These are phyloP conservation scores for Hypoxylon sp. DNA, from an alignment of 2,329 filamentous ascomycete genomes.

Conservation along the genomic window DNA sequence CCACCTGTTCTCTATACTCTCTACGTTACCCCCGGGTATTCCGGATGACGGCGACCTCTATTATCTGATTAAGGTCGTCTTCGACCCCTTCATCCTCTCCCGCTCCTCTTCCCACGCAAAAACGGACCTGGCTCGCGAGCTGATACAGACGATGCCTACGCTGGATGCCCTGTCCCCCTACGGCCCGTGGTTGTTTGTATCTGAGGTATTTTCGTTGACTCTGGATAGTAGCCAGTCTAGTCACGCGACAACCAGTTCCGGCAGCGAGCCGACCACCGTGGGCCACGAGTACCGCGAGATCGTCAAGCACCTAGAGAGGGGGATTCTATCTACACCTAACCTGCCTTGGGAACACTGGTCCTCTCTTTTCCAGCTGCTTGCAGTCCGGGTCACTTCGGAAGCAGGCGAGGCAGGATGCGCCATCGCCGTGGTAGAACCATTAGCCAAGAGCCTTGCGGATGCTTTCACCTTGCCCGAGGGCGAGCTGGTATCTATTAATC, in stretches of 20 bases:
- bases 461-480: slow-evolving; percentile 38
- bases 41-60: slow-evolving; percentile 56
- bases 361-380: slow-evolving; percentile 64
- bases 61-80: slow-evolving; percentile 58
- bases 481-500: slow-evolving; percentile 37
- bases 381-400: slow-evolving; percentile 65
- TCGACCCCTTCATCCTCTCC: slow-evolving; percentile 66
- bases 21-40: slow-evolving; percentile 56
- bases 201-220: slow-evolving; percentile 54
- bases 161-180: slow-evolving; percentile 55
- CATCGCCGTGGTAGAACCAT: slow-evolving; percentile 73
- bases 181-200: slow-evolving; percentile 60
- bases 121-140: slow-evolving; percentile 58
- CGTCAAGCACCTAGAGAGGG: slow-evolving; percentile 70
- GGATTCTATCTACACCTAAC: slow-evolving; percentile 59
- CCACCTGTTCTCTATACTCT: slow-evolving; percentile 70
- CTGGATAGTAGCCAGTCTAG: slow-evolving; percentile 53
- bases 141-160: slow-evolving; percentile 57
- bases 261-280: slow-evolving; percentile 56
- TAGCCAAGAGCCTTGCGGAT: slow-evolving; percentile 65
- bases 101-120: slow-evolving; percentile 53
- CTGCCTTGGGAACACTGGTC: slow-evolving; percentile 59
- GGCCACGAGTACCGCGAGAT: slow-evolving; percentile 76
- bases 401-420: slow-evolving; percentile 73
- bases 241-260: slow-evolving; percentile 50